Evolutionary conservation across 768 basidiomycete genomes (phyloP).

Genomic region (Mycena galopus): DNA sequence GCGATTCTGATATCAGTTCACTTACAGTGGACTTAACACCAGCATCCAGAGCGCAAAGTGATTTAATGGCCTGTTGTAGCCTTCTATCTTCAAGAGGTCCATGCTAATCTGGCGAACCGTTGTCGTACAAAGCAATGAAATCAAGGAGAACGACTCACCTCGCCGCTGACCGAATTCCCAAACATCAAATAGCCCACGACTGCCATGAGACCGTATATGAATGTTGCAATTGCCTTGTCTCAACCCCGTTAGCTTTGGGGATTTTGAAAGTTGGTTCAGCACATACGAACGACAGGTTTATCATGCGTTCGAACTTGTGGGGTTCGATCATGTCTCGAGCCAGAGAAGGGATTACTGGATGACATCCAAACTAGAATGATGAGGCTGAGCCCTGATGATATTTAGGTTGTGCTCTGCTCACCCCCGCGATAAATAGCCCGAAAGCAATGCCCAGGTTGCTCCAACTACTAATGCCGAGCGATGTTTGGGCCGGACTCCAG

Average conservation of each 20-base stretch:
- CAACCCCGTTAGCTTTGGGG: background rate
- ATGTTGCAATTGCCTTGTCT: conserved; percentile 69
- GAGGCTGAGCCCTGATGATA: background rate
- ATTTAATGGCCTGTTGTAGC: conserved; percentile 81
- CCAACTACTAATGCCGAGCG: conserved; percentile 63
- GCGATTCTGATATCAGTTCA: conserved; percentile 55
- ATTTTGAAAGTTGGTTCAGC: background rate
- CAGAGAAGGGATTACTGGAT: conserved; percentile 91
- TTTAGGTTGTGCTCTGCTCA: conserved; percentile 50
- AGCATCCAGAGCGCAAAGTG: conserved; percentile 87
- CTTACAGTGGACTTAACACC: conserved; percentile 81
- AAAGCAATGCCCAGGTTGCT: conserved; percentile 82
- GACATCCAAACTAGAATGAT: conserved; percentile 81
- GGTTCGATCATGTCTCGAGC: conserved; percentile 93
- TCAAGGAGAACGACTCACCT: conserved; percentile 61
- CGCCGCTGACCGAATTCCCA: conserved; percentile 81
- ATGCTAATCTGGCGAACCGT: conserved; percentile 74
- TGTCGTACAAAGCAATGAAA: conserved; percentile 1
- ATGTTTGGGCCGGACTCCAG: conserved; percentile 80
- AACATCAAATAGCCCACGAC: conserved; percentile 94
- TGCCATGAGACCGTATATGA: conserved; percentile 76
- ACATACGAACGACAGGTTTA: conserved; percentile 88
- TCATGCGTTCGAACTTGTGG: conserved; percentile 82
- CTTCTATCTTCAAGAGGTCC: conserved; percentile 79
- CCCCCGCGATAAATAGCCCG: conserved; percentile 94